Base-by-base conservation (phyloP, 139 green algal species). In the Chlorella sorokiniana region DNA sequence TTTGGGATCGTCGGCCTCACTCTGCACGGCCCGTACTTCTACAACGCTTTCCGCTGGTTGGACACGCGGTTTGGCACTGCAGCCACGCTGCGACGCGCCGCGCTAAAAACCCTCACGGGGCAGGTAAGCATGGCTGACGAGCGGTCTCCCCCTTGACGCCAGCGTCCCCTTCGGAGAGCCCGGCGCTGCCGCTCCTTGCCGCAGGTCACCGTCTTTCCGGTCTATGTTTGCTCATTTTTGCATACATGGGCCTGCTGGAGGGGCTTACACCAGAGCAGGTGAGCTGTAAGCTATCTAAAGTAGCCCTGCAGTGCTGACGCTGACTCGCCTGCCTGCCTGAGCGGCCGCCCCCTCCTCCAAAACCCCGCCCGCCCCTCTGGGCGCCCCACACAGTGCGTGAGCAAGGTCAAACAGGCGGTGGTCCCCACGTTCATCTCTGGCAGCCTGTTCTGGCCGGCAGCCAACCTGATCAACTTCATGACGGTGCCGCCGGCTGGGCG, bases 391-490 rank as follows among this genome's bases (percentile, higher is more conserved):
- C 52, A 85, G 69, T 76, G 52, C n/a, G 38, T 20, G 23, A 27
- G 35, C 16, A 87, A 89, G 83, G 54, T 88, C 35, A 51, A 64
- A 14, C 38, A 65, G 22, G 81, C 41, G 18, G 69, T 87, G 23
- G 69, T 38, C 52, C 78, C 83, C 9, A 86, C 82, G 4, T 85
- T 88, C 27, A 11, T 77, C 29, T 33, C 81, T 27, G 91, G 91
- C 29, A 82, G 64, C 3, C 10, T 84, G 29, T 91, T 94, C 75
- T 94, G 91, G 91, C 88, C 90, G 1, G 31, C 64, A 23, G 90
- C 85, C 42, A 94, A 92, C 85, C 59, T 92, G 37, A 0, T 89
- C 33, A 94, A 94, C 72, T 94, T 94, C 80, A 79, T 80, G 74
- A 82, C 89, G 27, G 82, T 91, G 54, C 86, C 89, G 27, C 70